Conservation (phyloP, 2,329 filamentous ascomycete species). For the Colletotrichum aenigma region DNA sequence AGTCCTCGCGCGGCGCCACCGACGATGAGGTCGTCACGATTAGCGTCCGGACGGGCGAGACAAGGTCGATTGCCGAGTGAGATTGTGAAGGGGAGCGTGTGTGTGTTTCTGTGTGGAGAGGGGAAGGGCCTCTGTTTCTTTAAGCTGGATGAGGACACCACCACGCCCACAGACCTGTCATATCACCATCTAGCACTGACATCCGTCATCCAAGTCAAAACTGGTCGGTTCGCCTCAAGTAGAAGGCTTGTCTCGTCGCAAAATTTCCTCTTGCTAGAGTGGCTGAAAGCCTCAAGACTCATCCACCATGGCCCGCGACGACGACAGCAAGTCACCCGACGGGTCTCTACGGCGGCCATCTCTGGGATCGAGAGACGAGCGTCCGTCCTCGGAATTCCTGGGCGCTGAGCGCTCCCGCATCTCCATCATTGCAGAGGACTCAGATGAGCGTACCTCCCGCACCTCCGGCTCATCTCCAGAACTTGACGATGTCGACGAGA, state of each 20-base stretch:
- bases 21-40: neutral
- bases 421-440: neutral
- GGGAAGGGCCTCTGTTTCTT: neutral
- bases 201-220: neutral
- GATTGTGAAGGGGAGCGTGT: neutral
- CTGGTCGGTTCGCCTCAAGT: neutral
- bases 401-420: conserved; percentile 1
- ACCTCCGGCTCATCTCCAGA: neutral
- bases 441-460: neutral
- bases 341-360: neutral
- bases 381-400: conserved; percentile 4
- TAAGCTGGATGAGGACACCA: neutral
- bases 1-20: neutral
- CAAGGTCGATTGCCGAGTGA: neutral
- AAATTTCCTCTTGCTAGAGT: neutral
- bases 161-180: neutral
- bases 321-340: neutral
- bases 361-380: neutral
- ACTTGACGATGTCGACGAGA: neutral
- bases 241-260: neutral
- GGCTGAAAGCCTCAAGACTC: neutral
- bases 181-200: neutral
- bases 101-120: neutral
- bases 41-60: neutral
- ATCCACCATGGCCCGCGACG: neutral